Percentiles rank a stretch among this genome's conserved stretches.
These are phyloP conservation scores for Mallotus nudiflorus DNA, from an alignment of 345 rosid genomes.

Conservation along the genomic window DNA sequence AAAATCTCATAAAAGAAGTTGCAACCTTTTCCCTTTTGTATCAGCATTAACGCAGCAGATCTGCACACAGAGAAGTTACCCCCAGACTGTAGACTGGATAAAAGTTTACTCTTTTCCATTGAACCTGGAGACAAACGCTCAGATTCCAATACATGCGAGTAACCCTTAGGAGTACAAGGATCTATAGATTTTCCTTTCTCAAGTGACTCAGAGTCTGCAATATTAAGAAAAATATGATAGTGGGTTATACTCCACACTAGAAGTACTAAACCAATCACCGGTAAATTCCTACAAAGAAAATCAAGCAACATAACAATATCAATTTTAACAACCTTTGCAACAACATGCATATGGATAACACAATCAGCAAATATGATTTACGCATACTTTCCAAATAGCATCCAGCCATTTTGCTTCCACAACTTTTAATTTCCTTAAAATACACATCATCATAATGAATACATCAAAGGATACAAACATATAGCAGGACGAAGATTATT, in stretches of 20 bases:
- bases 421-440: not conserved
- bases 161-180: conserved; percentile 92
- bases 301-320: not conserved
- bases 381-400: not conserved
- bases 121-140: conserved; percentile 43
- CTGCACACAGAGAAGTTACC: conserved; percentile 95
- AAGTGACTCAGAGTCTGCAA: conserved; percentile 49
- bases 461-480: not conserved
- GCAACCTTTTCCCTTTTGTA: conserved; percentile 80
- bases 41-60: conserved; percentile 56
- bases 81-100: conserved; percentile 46
- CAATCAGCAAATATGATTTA: not conserved
- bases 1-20: not conserved
- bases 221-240: conserved; percentile 10
- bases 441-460: not conserved
- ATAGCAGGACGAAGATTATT: not conserved
- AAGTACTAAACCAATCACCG: not conserved
- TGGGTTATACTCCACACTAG: not conserved
- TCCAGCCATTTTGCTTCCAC: not conserved
- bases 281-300: not conserved
- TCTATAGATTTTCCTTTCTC: conserved; percentile 42
- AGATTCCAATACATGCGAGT: conserved; percentile 32
- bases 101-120: conserved; percentile 34
- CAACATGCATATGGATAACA: too few species aligned
- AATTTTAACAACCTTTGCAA: not conserved